These are phyloP conservation scores for Wickerhamomyces sp. DNA, from an alignment of 1,139 yeast genomes.

Conservation along the genomic window DNA sequence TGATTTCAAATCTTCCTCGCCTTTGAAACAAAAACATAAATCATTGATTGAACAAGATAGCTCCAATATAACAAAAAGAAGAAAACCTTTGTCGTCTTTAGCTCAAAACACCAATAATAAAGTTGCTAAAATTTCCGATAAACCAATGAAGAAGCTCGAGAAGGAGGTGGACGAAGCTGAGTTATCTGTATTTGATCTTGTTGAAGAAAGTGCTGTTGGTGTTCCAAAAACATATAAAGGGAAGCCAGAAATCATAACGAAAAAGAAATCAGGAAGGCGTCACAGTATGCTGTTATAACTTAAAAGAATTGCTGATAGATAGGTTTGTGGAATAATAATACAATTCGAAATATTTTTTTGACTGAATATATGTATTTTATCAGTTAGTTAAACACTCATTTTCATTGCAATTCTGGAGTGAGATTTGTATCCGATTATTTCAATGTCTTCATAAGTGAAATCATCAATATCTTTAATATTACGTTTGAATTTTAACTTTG, in stretches of 20 bases:
- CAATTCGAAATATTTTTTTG: too few relatives aligned
- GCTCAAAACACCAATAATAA: conserved; percentile 14
- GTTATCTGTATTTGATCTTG: conserved; percentile 24
- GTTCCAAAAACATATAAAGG: conserved; percentile 24
- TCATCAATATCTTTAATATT: conserved; percentile 75
- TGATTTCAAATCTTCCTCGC: too few relatives aligned
- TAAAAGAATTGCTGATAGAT: too few relatives aligned
- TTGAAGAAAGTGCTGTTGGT: conserved; percentile 24
- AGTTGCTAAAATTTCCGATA: conserved; percentile 8
- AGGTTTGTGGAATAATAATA: too few relatives aligned
- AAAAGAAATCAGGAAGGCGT: conserved; percentile 20
- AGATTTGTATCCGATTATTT: conserved; percentile 73
- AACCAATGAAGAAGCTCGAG: conserved; percentile 4
- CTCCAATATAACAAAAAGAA: conserved; percentile 22
- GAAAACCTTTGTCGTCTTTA: conserved; percentile 19
- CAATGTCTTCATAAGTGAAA: conserved; percentile 83
- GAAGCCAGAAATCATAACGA: conserved; percentile 18
- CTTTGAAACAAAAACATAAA: conserved; percentile 2
- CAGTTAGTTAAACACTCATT: conserved; percentile 57
- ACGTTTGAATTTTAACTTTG: conserved; percentile 66
- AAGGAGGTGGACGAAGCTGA: conserved; percentile 15
- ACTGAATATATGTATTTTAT: too few relatives aligned
- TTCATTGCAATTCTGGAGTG: conserved; percentile 85
- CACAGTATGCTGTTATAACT: conserved; percentile 15
- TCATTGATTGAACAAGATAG: conserved; percentile 19